A percentile compares a stretch with the other conserved stretches of the same genome.
Evolutionary conservation across 768 basidiomycete species (phyloP).

Genomic region (Mycena galericulata): DNA sequence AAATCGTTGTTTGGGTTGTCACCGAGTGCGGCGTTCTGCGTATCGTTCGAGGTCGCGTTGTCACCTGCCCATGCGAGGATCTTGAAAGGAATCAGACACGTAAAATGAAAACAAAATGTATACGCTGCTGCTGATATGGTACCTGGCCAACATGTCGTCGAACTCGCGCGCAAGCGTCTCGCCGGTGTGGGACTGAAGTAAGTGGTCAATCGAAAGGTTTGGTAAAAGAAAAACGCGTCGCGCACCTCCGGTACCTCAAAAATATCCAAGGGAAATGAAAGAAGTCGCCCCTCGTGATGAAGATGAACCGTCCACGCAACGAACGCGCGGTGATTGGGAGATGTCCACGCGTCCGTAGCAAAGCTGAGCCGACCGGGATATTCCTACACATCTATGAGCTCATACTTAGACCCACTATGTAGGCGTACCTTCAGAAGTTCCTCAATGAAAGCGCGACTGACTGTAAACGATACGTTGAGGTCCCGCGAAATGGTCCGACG

Average conservation of each 20-base stretch:
- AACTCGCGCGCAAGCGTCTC: conserved; percentile 37
- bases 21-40: conserved; percentile 32
- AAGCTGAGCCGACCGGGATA: background rate
- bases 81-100: conserved; percentile 14
- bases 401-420: background rate
- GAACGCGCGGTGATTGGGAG: conserved; percentile 9
- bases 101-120: background rate
- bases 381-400: background rate
- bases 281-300: conserved; percentile 34
- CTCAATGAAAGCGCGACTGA: conserved; percentile 33
- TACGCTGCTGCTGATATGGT: too few species aligned
- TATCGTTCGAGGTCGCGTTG: conserved; percentile 44
- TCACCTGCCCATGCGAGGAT: conserved; percentile 40
- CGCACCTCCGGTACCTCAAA: conserved; percentile 42
- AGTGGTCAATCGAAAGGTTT: background rate
- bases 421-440: conserved; percentile 42
- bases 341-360: conserved; percentile 6
- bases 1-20: conserved; percentile 21
- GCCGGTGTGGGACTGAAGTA: conserved; percentile 40
- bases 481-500: conserved; percentile 47
- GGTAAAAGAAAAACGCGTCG: background rate
- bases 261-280: conserved; percentile 43
- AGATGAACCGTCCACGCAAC: conserved; percentile 39
- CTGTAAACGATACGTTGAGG: conserved; percentile 43
- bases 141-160: conserved; percentile 40